phyloP scores from a whole-genome alignment of 2,329 filamentous ascomycete species.

The Penicillium brasilianum region DNA sequence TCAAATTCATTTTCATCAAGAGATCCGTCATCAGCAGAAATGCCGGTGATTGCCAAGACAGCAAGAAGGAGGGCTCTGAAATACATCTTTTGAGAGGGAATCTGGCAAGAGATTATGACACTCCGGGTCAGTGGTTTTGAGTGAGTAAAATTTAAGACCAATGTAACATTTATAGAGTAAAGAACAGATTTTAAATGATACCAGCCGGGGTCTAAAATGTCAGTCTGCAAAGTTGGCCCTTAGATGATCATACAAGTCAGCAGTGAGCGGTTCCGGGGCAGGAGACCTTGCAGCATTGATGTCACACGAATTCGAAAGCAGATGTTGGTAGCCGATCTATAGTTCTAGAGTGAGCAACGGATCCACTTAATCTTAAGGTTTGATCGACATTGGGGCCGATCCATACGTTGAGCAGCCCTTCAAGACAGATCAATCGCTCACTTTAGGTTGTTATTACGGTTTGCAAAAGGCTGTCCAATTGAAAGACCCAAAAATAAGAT shows the following conservation, averaged over 20 bases:
- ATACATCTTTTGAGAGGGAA: neutral
- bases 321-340: neutral
- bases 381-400: too few species aligned
- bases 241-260: neutral
- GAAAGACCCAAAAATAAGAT: too few species aligned
- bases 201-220: neutral
- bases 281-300: neutral
- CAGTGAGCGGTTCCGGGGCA: neutral
- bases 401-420: too few species aligned
- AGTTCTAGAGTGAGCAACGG: neutral
- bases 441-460: too few species aligned
- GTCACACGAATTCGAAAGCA: neutral
- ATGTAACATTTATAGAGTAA: neutral
- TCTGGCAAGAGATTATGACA: neutral
- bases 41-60: neutral
- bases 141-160: neutral
- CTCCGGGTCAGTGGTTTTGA: neutral
- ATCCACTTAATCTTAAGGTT: neutral
- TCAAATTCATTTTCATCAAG: neutral
- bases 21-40: neutral
- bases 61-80: neutral
- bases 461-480: too few species aligned
- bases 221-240: neutral
- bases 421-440: too few species aligned
- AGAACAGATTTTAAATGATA: neutral